Evolutionary conservation across 2,329 filamentous ascomycete genomes (phyloP).

Genomic region (Colletotrichum falcatum): DNA sequence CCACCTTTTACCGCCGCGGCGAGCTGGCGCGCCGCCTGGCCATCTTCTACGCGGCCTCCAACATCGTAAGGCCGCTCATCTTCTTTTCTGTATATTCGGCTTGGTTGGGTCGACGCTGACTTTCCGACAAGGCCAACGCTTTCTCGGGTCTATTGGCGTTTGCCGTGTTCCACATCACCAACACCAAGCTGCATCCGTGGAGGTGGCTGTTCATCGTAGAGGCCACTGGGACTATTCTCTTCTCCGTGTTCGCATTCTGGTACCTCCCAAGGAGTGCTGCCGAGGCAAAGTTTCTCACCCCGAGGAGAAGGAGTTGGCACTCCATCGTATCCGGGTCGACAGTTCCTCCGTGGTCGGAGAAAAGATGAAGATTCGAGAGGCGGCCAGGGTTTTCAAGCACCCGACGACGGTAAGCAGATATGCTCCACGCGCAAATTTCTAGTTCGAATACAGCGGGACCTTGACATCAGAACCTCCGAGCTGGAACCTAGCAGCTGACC

Average conservation of each 20-base stretch:
- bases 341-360: constrained; percentile 72
- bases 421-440: no score
- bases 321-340: constrained; percentile 80
- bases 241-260: constrained; percentile 73
- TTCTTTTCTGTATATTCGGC: no score
- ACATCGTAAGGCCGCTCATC: constrained; percentile 34
- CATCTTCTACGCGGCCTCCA: constrained; percentile 41
- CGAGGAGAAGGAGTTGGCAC: constrained; percentile 76
- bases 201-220: constrained; percentile 66
- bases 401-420: constrained; percentile 60
- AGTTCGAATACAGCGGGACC: neutral
- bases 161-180: constrained; percentile 47
- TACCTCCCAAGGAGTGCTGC: constrained; percentile 75
- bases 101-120: neutral
- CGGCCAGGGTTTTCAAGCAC: constrained; percentile 63
- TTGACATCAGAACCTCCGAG: no score
- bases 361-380: constrained; percentile 62
- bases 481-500: neutral
- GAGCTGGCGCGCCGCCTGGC: constrained; percentile 40
- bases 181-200: constrained; percentile 62
- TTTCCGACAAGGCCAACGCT: constrained; percentile 16
- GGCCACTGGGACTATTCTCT: constrained; percentile 68
- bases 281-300: constrained; percentile 73
- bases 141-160: constrained; percentile 43
- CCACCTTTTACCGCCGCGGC: constrained; percentile 41